Percentiles rank a stretch among this genome's conserved stretches.
These are phyloP conservation scores for Colletotrichum sp. DNA, from an alignment of 2,329 filamentous ascomycete genomes.

Conservation along the genomic window DNA sequence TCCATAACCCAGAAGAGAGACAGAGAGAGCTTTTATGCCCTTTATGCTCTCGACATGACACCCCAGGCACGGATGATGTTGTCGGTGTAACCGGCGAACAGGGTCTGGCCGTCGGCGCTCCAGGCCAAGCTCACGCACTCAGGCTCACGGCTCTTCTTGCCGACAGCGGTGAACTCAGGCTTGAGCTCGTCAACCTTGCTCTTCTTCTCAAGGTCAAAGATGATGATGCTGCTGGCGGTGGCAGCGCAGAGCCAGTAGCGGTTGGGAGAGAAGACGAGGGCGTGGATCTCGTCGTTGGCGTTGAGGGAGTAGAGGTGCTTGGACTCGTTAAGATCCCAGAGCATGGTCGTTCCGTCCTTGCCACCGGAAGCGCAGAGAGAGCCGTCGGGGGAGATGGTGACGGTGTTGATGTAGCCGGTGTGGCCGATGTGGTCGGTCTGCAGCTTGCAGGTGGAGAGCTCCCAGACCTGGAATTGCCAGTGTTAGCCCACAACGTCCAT, in stretches of 20 bases:
- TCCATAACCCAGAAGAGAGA: slow-evolving; percentile 23
- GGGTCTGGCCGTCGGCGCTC: slow-evolving; percentile 97
- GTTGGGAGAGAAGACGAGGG: slow-evolving; percentile 99
- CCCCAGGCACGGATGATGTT: slow-evolving; percentile 99
- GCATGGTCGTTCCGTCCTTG: slow-evolving; percentile 99
- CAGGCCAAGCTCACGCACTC: slow-evolving; percentile 98
- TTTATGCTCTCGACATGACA: slow-evolving; percentile 92
- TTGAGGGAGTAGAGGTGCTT: slow-evolving; percentile 99
- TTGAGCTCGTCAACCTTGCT: slow-evolving; percentile 99
- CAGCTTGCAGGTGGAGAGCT: slow-evolving; percentile 98
- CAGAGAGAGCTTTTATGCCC: slow-evolving; percentile 19
- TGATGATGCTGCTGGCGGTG: slow-evolving; percentile 97
- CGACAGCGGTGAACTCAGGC: slow-evolving; percentile 93
- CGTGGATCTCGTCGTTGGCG: slow-evolving; percentile 99
- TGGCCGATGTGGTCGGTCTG: slow-evolving; percentile 99
- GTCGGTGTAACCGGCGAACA: slow-evolving; percentile 99
- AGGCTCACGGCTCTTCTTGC: slow-evolving; percentile 99
- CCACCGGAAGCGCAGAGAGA: slow-evolving; percentile 98
- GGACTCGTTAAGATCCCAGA: slow-evolving; percentile 99
- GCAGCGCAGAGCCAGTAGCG: slow-evolving; percentile 99
- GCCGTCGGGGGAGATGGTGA: slow-evolving; percentile 99
- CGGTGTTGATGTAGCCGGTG: slow-evolving; percentile 99
- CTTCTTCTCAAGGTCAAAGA: slow-evolving; percentile 99
- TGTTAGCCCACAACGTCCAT: slow-evolving; percentile 27
- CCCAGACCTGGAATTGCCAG: slow-evolving; percentile 80